phyloP scores from a whole-genome alignment of 805 yeast species.

The Maudiozyma turicensis region DNA sequence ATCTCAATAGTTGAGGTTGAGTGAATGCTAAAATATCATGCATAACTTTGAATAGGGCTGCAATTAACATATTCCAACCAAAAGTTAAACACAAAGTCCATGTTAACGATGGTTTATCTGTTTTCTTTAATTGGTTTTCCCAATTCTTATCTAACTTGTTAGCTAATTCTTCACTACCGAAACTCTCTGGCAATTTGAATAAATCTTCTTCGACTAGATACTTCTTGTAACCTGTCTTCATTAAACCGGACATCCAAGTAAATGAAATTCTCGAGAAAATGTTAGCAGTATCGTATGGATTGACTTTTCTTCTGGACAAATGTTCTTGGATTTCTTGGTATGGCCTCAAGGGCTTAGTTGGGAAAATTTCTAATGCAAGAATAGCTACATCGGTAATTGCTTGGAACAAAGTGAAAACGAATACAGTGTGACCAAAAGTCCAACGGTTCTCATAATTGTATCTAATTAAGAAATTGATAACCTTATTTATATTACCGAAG shows the following conservation, averaged over 20 bases:
- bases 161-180: slow-evolving; percentile 47
- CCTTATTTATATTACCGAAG: slow-evolving; percentile 38
- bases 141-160: slow-evolving; percentile 47
- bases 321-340: slow-evolving; percentile 32
- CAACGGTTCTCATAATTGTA: slow-evolving; percentile 22
- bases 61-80: slow-evolving; percentile 60
- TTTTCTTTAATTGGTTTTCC: slow-evolving; percentile 46
- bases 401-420: slow-evolving; percentile 28
- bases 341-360: slow-evolving; percentile 33
- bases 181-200: slow-evolving; percentile 64
- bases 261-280: slow-evolving; percentile 71
- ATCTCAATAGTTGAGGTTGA: slow-evolving; percentile 77
- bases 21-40: slow-evolving; percentile 76
- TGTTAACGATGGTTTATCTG: slow-evolving; percentile 38
- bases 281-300: slow-evolving; percentile 40
- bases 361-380: slow-evolving; percentile 32
- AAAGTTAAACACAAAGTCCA: slow-evolving; percentile 60
- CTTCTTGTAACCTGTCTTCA: slow-evolving; percentile 64
- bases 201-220: slow-evolving; percentile 51
- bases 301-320: slow-evolving; percentile 22
- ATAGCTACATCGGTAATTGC: slow-evolving; percentile 26
- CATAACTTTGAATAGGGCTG: slow-evolving; percentile 59
- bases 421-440: slow-evolving; percentile 19
- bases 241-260: slow-evolving; percentile 83
- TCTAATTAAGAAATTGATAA: slow-evolving; percentile 33